phyloP scores from a whole-genome alignment of 176 grass and related monocot species.

The Puya raimondii region DNA sequence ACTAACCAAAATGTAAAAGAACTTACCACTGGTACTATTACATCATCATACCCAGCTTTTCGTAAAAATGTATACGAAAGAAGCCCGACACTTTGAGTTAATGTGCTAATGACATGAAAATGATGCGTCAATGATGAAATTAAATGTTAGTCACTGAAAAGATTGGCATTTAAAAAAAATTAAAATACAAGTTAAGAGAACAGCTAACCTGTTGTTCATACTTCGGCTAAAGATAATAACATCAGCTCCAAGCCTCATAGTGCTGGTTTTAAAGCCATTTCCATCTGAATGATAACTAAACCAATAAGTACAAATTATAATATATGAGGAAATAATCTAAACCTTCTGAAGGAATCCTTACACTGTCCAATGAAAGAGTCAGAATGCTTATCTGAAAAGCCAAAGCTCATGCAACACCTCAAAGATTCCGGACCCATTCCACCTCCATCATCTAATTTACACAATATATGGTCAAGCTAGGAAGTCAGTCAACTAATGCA shows the following conservation, averaged over 20 bases:
- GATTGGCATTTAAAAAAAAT: conserved; percentile 10
- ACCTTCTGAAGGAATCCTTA: conserved; percentile 16
- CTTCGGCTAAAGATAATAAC: conserved; percentile 61
- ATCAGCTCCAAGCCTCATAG: conserved; percentile 79
- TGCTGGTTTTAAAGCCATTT: conserved; percentile 92
- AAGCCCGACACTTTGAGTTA: conserved; percentile 65
- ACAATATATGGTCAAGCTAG: conserved; percentile 10
- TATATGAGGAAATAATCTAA: conserved; percentile 9
- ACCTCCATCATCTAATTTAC: conserved; percentile 59
- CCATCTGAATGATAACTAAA: conserved; percentile 43
- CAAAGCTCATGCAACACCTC: conserved; percentile 81
- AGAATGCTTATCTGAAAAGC: conserved; percentile 70
- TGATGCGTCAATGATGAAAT: neutral
- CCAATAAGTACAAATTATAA: neutral
- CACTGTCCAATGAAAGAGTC: conserved; percentile 71
- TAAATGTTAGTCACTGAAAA: neutral
- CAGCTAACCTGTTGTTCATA: conserved; percentile 41
- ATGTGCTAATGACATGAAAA: conserved; percentile 22
- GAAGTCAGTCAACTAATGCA: conserved; percentile 7
- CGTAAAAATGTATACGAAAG: conserved; percentile 69
- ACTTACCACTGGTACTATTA: conserved; percentile 62
- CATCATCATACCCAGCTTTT: conserved; percentile 43
- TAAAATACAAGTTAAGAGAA: conserved; percentile 9
- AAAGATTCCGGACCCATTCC: conserved; percentile 81
- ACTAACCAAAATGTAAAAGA: neutral